Base-by-base conservation (phyloP, 345 rosid genomes). In the Hibiscus tridactylites region DNA sequence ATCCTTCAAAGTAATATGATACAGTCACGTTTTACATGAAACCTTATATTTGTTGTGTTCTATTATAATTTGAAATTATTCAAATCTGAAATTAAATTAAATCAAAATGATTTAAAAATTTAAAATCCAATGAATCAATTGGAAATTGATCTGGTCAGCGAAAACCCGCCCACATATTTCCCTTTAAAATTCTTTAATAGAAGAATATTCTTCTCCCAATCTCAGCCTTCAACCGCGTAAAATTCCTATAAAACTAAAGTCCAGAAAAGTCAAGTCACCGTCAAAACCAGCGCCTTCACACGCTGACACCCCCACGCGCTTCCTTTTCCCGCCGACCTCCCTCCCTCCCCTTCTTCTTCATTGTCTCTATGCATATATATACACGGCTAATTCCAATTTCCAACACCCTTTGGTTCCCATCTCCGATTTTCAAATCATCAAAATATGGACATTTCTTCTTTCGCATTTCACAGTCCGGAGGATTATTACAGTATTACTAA, bases 381-480 rank as follows among this genome's bases (percentile, higher is more conserved):
- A 64, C 11, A 42, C 21, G 57, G 9, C 13, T 28, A 26, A 47
- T 16, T 66, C 33, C 56, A 7, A 26, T 28, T 16, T 66, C 33
- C 56, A 7, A 26, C 49, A 66, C 70, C 70, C 57, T 46, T 46
- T 15, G 6, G 57, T 47, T 65, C 69, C 52, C 69, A 65, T 12
- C 52, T 64, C 69, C 33, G 5, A 44, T 3, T n/a, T 62, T 62
- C 26, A 62, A 10, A 64, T 10, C 68, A 10, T 17, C 11, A 31
- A 6, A 42, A 9, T 21, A 89, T 85, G 94, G 92, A 88, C 77
- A 79, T 90, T 52, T 26, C 83, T 70, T 62, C 83, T 53, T 90
- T 83, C 89, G 79, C 90, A 79, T 83, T 86, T 82, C 83, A 78
- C 61, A 79, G 80, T 79, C 88, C 72, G 71, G 91, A 86, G 69